Percentiles rank a stretch among this genome's conserved stretches.
Conservation (phyloP, 2,329 filamentous ascomycete genomes). For the Cercospora sp. region DNA sequence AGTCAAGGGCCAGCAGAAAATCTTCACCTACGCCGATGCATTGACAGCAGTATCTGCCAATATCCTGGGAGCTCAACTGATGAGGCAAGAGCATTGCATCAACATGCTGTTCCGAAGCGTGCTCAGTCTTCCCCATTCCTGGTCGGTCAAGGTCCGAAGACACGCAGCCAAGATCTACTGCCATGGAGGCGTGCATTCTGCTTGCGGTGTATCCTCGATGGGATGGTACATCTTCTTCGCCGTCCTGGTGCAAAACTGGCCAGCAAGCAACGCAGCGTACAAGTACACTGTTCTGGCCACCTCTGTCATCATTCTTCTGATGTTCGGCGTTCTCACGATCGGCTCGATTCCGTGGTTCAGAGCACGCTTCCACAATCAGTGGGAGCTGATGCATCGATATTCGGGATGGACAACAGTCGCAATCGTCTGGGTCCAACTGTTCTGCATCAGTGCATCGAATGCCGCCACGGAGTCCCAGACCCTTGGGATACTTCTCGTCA, state of each 20-base stretch:
- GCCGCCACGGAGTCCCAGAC: slow-evolving; percentile 21
- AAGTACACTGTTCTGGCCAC: slow-evolving; percentile 46
- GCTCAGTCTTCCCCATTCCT: slow-evolving; percentile 36
- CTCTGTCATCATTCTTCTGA: slow-evolving; percentile 58
- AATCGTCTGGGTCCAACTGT: slow-evolving; percentile 66
- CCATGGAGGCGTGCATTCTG: slow-evolving; percentile 45
- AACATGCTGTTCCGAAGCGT: slow-evolving; percentile 43
- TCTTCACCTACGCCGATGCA: slow-evolving; percentile 31
- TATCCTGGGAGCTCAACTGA: slow-evolving; percentile 39
- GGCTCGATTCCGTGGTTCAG: slow-evolving; percentile 67
- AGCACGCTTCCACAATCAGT: slow-evolving; percentile 64
- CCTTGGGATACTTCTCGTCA: slow-evolving; percentile 46
- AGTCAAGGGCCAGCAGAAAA: neutral
- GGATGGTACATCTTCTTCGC: slow-evolving; percentile 50
- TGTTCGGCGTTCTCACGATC: slow-evolving; percentile 60
- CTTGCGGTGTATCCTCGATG: slow-evolving; percentile 41
- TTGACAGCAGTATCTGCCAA: slow-evolving; percentile 41
- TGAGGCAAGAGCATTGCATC: slow-evolving; percentile 46
- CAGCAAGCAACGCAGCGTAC: slow-evolving; percentile 10
- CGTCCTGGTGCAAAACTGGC: slow-evolving; percentile 36
- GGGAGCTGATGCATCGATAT: slow-evolving; percentile 72
- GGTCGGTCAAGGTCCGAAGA: slow-evolving; percentile 41
- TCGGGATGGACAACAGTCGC: slow-evolving; percentile 67
- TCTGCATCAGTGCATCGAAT: slow-evolving; percentile 44
- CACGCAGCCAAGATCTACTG: slow-evolving; percentile 45